These are phyloP conservation scores for Paradendryphiella salina DNA, from an alignment of 2,329 filamentous ascomycete species.

Conservation along the genomic window DNA sequence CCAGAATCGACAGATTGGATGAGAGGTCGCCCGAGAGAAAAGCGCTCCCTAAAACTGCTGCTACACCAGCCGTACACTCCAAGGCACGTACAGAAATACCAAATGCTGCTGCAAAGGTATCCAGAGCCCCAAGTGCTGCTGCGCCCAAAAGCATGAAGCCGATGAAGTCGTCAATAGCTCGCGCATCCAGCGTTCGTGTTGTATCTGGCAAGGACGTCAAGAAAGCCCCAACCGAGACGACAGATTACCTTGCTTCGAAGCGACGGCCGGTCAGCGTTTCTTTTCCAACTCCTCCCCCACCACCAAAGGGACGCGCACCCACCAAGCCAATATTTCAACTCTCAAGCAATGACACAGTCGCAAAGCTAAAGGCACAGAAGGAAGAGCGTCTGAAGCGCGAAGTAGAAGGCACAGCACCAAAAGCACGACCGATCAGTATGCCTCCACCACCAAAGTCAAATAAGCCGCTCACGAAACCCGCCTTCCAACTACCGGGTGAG, in stretches of 20 bases:
- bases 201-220: constrained; percentile 28
- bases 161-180: constrained; percentile 26
- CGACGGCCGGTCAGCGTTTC: constrained; percentile 53
- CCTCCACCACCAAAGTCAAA: constrained; percentile 54
- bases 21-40: constrained; percentile 36
- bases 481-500: constrained; percentile 59
- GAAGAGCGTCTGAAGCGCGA: constrained; percentile 54
- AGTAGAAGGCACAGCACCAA: constrained; percentile 39
- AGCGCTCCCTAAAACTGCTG: constrained; percentile 11
- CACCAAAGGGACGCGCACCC: constrained; percentile 54
- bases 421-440: constrained; percentile 51
- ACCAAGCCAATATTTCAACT: constrained; percentile 57
- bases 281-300: constrained; percentile 53
- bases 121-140: constrained; percentile 31
- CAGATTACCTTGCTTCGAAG: constrained; percentile 50
- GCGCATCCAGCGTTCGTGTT: constrained; percentile 35
- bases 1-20: constrained; percentile 38
- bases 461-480: constrained; percentile 56
- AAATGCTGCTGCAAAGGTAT: constrained; percentile 24
- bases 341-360: constrained; percentile 58
- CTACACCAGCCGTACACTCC: constrained; percentile 7
- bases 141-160: constrained; percentile 39
- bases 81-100: constrained; percentile 17
- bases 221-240: constrained; percentile 30
- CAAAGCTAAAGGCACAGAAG: constrained; percentile 56